A percentile compares a stretch with the other conserved stretches of the same genome.
phyloP scores from a whole-genome alignment of 1,284 basidiomycete species.

The Marasmius oreades region DNA sequence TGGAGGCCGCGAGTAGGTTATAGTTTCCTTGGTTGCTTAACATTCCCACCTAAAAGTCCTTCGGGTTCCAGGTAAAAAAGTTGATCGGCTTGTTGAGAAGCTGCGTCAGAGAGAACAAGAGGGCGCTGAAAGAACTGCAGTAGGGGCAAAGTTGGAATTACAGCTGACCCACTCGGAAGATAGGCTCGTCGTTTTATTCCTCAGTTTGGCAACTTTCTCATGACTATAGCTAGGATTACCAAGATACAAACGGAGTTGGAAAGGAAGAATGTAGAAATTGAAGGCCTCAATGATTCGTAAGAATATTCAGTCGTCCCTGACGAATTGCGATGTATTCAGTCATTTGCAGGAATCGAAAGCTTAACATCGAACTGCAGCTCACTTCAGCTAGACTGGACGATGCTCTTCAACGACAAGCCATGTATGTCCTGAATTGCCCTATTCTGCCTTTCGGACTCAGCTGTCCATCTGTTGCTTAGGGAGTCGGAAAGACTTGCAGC shows the following conservation, averaged over 20 bases:
- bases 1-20: constrained; percentile 25
- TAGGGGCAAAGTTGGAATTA: constrained; percentile 19
- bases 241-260: background rate
- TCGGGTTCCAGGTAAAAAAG: constrained; percentile 22
- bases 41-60: background rate
- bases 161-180: constrained; percentile 17
- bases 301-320: background rate
- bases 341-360: constrained; percentile 5
- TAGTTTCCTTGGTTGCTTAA: constrained; percentile 10
- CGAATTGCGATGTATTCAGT: background rate
- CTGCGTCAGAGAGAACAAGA: constrained; percentile 30
- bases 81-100: constrained; percentile 25
- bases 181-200: constrained; percentile 19
- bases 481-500: background rate
- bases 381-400: constrained; percentile 1
- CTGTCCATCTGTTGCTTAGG: background rate
- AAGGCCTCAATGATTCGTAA: constrained; percentile 1
- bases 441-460: background rate
- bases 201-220: background rate
- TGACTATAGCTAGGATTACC: background rate
- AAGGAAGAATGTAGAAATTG: constrained; percentile 3
- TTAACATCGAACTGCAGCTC: background rate
- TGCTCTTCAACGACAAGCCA: background rate
- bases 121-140: constrained; percentile 23
- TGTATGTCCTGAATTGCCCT: background rate